These are phyloP conservation scores for Hymenoscyphus occultus DNA, from an alignment of 2,329 filamentous ascomycete species.

Conservation along the genomic window DNA sequence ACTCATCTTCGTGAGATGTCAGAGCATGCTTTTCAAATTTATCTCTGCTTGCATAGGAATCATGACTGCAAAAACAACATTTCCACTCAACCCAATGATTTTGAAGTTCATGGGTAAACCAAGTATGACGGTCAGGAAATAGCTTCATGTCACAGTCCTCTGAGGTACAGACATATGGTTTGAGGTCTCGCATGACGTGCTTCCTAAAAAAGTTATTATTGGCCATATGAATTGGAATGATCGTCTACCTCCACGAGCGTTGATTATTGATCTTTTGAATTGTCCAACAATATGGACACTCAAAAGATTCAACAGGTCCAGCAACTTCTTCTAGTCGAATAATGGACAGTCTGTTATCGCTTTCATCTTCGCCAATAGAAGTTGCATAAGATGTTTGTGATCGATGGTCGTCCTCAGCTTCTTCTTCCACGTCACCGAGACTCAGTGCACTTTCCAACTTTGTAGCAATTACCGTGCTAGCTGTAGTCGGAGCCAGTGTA, in stretches of 20 bases:
- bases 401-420: conserved; percentile 3
- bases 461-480: not conserved
- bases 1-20: conserved; percentile 8
- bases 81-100: conserved; percentile 28
- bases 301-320: conserved; percentile 3
- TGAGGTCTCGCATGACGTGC: conserved; percentile 35
- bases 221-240: not conserved
- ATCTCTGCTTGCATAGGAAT: conserved; percentile 1
- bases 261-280: conserved; percentile 21
- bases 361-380: conserved; percentile 9
- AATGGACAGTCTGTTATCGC: conserved; percentile 7
- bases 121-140: conserved; percentile 30
- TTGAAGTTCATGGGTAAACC: conserved; percentile 35
- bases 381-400: conserved; percentile 20
- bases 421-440: conserved; percentile 8
- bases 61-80: conserved; percentile 27
- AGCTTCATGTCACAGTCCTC: conserved; percentile 31
- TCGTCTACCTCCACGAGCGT: conserved; percentile 27
- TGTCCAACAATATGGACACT: conserved; percentile 21
- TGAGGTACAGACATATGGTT: conserved; percentile 36
- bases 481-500: conserved; percentile 13
- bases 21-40: conserved; percentile 16
- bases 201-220: conserved; percentile 18
- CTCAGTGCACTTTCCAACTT: not conserved
- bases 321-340: conserved; percentile 15